Conservation (phyloP, 805 yeast species). For the Yamadazyma philogaea region DNA sequence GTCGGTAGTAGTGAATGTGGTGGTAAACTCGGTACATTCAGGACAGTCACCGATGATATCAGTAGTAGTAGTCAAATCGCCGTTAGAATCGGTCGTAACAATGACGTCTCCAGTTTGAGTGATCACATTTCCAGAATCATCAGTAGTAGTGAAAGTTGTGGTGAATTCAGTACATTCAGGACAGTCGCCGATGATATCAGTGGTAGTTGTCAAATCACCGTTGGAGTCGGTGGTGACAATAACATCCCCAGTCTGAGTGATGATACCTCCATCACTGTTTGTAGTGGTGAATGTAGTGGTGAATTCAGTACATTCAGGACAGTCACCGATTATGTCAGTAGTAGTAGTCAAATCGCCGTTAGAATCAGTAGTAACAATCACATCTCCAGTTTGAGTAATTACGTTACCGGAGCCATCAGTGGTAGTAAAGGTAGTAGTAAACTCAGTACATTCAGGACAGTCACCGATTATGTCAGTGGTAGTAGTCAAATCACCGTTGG, state of each 20-base stretch:
- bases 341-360: conserved; percentile 18
- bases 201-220: conserved; percentile 16
- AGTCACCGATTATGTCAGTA: conserved; percentile 13
- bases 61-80: no score
- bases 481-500: conserved; percentile 9
- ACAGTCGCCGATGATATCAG: no score
- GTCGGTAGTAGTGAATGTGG: no score
- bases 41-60: no score
- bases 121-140: no score
- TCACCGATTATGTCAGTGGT: conserved; percentile 16
- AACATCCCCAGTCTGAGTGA: no score
- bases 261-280: conserved; percentile 13
- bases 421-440: conserved; percentile 2
- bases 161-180: no score
- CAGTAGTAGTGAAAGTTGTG: no score
- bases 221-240: no score
- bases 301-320: conserved; percentile 17
- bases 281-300: conserved; percentile 15
- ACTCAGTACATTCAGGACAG: conserved; percentile 10
- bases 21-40: no score
- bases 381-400: conserved; percentile 6
- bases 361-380: conserved; percentile 19
- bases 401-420: conserved; percentile 1
- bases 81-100: no score
- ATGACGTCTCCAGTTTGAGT: no score